These are phyloP conservation scores for sunflower (Helianthus annuus) DNA, from an alignment of 129 eudicot species.

Conservation along the genomic window DNA sequence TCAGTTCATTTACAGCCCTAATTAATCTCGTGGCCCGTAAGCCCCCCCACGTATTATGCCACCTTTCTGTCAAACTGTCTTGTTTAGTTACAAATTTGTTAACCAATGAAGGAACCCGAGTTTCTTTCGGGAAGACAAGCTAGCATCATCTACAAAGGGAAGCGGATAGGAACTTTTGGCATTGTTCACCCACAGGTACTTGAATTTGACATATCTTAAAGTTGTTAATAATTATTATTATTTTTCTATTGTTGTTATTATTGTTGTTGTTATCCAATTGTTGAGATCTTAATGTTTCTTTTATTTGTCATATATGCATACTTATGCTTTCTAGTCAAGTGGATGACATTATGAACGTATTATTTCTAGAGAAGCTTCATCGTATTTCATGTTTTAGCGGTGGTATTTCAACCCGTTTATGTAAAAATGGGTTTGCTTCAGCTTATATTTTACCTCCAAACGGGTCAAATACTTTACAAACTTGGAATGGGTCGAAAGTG, in stretches of 20 bases:
- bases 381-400: neutral
- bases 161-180: constrained; percentile 79
- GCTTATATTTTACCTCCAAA: neutral
- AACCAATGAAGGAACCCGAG: constrained; percentile 68
- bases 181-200: constrained; percentile 94
- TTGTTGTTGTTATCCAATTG: neutral
- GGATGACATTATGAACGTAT: neutral
- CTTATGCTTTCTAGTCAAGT: neutral
- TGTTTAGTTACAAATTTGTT: constrained; percentile 9
- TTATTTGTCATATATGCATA: neutral
- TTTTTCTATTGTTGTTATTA: neutral
- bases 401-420: neutral
- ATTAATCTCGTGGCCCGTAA: neutral
- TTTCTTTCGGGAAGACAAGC: constrained; percentile 95
- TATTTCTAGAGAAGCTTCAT: neutral
- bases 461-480: neutral
- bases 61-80: neutral
- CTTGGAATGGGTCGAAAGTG: neutral
- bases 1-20: too few relatives aligned
- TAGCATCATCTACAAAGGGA: constrained; percentile 77
- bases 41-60: neutral
- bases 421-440: constrained; percentile 1
- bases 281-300: neutral
- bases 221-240: neutral
- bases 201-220: constrained; percentile 9